These are phyloP conservation scores for Penicillium paxilli DNA, from an alignment of 495 filamentous ascomycete genomes.

Conservation along the genomic window DNA sequence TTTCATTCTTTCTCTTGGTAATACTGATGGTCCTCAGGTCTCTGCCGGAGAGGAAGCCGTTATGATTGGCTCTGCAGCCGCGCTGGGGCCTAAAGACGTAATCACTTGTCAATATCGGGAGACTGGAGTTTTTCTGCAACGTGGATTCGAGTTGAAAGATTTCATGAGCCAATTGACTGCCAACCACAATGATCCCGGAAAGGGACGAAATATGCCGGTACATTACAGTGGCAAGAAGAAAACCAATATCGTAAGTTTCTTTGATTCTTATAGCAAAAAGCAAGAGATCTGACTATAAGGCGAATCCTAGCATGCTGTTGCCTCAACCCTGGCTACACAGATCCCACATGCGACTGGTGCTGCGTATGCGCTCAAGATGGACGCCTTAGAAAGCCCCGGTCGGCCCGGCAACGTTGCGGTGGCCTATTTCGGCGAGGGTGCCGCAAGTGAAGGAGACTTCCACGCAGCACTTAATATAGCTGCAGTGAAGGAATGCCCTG, in stretches of 20 bases:
- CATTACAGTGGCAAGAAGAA: slow-evolving; percentile 72
- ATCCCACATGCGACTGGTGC: slow-evolving; percentile 89
- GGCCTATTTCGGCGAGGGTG: slow-evolving; percentile 92
- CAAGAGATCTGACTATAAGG: neutral
- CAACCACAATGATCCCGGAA: slow-evolving; percentile 73
- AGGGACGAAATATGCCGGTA: slow-evolving; percentile 91
- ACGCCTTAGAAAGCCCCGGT: slow-evolving; percentile 66
- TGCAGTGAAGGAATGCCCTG: slow-evolving; percentile 81
- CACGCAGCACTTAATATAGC: slow-evolving; percentile 92
- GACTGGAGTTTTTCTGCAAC: slow-evolving; percentile 79
- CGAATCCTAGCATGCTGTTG: slow-evolving; percentile 75
- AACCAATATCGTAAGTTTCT: slow-evolving; percentile 1
- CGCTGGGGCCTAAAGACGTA: slow-evolving; percentile 76
- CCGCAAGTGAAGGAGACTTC: slow-evolving; percentile 94
- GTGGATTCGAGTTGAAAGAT: slow-evolving; percentile 76
- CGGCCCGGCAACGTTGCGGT: slow-evolving; percentile 65
- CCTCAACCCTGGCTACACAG: slow-evolving; percentile 85
- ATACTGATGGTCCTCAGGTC: slow-evolving; percentile 42
- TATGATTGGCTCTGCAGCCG: slow-evolving; percentile 76
- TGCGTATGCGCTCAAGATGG: slow-evolving; percentile 87
- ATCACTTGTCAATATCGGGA: slow-evolving; percentile 92
- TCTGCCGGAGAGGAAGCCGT: slow-evolving; percentile 92
- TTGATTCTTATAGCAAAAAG: neutral
- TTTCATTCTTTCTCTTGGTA: neutral
- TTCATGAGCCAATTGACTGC: slow-evolving; percentile 94